Percentiles rank a stretch among this genome's conserved stretches.
phyloP scores from a whole-genome alignment of 2,329 filamentous ascomycete species.

The Exophiala aquamarina region DNA sequence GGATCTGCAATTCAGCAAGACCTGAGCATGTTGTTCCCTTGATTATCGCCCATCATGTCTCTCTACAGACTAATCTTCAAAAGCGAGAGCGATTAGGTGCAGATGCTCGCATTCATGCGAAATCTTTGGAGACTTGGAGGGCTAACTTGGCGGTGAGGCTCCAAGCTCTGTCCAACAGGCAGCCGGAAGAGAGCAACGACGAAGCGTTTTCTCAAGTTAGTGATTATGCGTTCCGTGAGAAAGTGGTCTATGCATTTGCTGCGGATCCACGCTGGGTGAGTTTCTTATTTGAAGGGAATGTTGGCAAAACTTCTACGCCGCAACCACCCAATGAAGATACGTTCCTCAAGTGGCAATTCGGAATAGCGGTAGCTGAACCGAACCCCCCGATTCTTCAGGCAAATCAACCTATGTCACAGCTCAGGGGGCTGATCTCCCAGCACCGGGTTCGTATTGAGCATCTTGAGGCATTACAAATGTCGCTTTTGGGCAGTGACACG shows the following conservation, averaged over 20 bases:
- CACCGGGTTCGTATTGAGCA: no score
- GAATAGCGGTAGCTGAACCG: no score
- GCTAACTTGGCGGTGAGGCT: not conserved
- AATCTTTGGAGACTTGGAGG: not conserved
- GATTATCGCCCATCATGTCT: constrained; percentile 70
- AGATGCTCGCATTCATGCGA: constrained; percentile 3
- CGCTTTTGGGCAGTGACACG: no score
- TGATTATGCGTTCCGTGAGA: constrained; percentile 5
- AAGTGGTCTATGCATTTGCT: constrained; percentile 13
- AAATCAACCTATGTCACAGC: no score
- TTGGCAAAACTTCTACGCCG: not conserved
- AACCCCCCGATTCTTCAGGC: no score
- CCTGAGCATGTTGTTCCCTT: constrained; percentile 58
- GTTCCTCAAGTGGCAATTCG: constrained; percentile 6
- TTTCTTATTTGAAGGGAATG: constrained; percentile 12
- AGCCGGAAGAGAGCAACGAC: not conserved
- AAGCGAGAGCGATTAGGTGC: constrained; percentile 3
- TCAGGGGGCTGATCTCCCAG: no score
- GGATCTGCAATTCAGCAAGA: constrained; percentile 27
- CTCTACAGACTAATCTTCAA: constrained; percentile 48
- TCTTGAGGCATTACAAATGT: no score
- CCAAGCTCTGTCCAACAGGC: not conserved
- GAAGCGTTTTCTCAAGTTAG: not conserved
- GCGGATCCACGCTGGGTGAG: constrained; percentile 13
- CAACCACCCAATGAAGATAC: not conserved